Base-by-base conservation (phyloP, 495 filamentous ascomycete species). In the Hypoxylon intermedium region DNA sequence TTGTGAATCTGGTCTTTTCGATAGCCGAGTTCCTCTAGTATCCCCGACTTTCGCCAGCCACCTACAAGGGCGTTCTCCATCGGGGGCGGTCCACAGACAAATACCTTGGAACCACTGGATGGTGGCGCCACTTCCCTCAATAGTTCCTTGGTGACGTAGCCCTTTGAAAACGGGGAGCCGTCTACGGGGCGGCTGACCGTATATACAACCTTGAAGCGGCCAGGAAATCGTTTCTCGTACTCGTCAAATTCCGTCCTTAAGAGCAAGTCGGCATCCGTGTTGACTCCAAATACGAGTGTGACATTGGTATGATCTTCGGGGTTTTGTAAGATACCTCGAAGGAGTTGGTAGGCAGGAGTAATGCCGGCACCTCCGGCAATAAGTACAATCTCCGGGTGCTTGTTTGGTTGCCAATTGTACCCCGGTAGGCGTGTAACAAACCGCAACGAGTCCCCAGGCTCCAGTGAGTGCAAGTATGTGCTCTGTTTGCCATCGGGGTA, bases 281-380 rank as follows among this genome's bases (percentile, higher is more conserved):
- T 85, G 38, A 86, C 84, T 26, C 86, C 87, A 67, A 86, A 88
- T 6, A 89, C 75, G 0, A 89, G 75, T 0, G 80, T 86, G 20
- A 89, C 76, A 58, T 82, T 83, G 1, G 86, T 88, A 26, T 74
- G 77, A 48, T 89, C 87, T 2, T 76, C 66, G 2, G 87, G 85
- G 58, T 88, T 86, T 33, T 75, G 72, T 49, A 89, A 74, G 56
- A 88, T 86, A 26, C 84, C 84, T 43, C 77, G 82, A 9, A 77
- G 71, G 0, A 88, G 77, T 67, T 87, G 85, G 64, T 82, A 86
- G 57, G 85, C 82, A 23, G 85, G 85, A 2, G 84, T 87, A 54
- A 88, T 86, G 23, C 85, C 85, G 0, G 84, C 83, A 11, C 85
- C 85, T 23, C 85, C 85, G 15, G 85, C 84, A 28, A 88, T 80